phyloP scores from a whole-genome alignment of 1,284 basidiomycete species.

The Ustilago bromivora region DNA sequence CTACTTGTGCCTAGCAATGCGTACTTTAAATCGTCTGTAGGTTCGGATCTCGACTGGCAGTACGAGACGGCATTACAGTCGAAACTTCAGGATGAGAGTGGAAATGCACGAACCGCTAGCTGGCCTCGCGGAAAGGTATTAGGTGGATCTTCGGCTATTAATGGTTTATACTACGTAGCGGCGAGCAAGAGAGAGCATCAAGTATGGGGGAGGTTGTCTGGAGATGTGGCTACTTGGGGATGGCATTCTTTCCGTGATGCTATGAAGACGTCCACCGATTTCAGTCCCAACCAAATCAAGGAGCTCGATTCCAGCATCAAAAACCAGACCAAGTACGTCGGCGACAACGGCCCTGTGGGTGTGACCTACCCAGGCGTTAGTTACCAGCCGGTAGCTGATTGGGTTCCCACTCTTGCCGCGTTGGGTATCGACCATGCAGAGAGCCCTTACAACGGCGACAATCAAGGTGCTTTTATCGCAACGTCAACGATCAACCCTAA shows the following conservation, averaged over 20 bases:
- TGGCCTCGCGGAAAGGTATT: constrained; percentile 71
- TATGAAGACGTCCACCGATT: constrained; percentile 59
- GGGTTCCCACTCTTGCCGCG: constrained; percentile 43
- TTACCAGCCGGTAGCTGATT: constrained; percentile 53
- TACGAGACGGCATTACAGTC: constrained; percentile 41
- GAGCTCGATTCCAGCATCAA: constrained; percentile 37
- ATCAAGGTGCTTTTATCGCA: constrained; percentile 57
- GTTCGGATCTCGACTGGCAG: constrained; percentile 58
- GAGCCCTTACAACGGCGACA: constrained; percentile 55
- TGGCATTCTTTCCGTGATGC: constrained; percentile 51
- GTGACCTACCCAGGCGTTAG: constrained; percentile 55
- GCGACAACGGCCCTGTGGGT: constrained; percentile 50
- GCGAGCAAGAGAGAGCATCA: constrained; percentile 64
- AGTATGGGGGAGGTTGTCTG: constrained; percentile 51
- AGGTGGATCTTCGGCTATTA: constrained; percentile 73
- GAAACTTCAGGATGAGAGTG: constrained; percentile 25
- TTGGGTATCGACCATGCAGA: constrained; percentile 29
- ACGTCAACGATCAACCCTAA: constrained; percentile 55
- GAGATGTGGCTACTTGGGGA: constrained; percentile 44
- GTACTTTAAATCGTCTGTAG: constrained; percentile 49
- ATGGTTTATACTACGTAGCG: constrained; percentile 67
- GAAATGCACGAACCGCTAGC: constrained; percentile 40
- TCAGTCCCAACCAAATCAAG: constrained; percentile 29
- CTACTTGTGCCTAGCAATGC: constrained; percentile 41
- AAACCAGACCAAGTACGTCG: constrained; percentile 45